These are phyloP conservation scores for Cutaneotrichosporon curvatum DNA, from an alignment of 1,284 basidiomycete species.

Conservation along the genomic window DNA sequence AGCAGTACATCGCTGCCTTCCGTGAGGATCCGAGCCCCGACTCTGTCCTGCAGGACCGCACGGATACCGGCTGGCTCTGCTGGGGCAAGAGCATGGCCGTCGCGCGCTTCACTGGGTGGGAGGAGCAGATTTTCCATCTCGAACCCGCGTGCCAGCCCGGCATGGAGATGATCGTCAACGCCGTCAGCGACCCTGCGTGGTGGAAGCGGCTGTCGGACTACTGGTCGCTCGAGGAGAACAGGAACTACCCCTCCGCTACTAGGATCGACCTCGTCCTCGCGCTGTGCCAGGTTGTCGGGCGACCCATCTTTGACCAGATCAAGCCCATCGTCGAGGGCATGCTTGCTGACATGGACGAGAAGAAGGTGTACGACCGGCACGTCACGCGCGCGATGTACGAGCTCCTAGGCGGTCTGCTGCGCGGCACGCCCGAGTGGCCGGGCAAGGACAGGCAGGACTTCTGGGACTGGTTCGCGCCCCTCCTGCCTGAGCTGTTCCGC, in stretches of 20 bases:
- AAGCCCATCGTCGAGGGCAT: constrained; percentile 35
- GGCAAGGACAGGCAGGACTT: constrained; percentile 55
- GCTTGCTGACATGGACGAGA: constrained; percentile 37
- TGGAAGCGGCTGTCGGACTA: constrained; percentile 47
- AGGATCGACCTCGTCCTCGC: constrained; percentile 50
- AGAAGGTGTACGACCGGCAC: constrained; percentile 62
- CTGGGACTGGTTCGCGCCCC: constrained; percentile 74
- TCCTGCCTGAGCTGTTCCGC: constrained; percentile 63
- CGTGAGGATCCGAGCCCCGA: constrained; percentile 40
- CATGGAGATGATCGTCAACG: constrained; percentile 55
- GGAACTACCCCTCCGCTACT: constrained; percentile 45
- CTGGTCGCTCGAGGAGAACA: constrained; percentile 44
- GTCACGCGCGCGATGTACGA: constrained; percentile 88
- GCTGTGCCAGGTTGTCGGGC: constrained; percentile 48
- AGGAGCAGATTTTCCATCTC: constrained; percentile 57
- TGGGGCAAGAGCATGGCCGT: constrained; percentile 70
- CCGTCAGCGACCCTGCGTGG: constrained; percentile 55
- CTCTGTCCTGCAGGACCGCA: constrained; percentile 58
- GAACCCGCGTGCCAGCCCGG: constrained; percentile 57
- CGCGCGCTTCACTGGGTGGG: constrained; percentile 53
- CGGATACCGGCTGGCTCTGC: constrained; percentile 73
- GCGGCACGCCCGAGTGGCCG: constrained; percentile 88
- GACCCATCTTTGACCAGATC: constrained; percentile 29
- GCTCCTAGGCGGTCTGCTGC: constrained; percentile 65
- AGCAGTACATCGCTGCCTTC: constrained; percentile 52